Evolutionary conservation across 495 filamentous ascomycete genomes (phyloP).

Genomic region (Collariella sp.): DNA sequence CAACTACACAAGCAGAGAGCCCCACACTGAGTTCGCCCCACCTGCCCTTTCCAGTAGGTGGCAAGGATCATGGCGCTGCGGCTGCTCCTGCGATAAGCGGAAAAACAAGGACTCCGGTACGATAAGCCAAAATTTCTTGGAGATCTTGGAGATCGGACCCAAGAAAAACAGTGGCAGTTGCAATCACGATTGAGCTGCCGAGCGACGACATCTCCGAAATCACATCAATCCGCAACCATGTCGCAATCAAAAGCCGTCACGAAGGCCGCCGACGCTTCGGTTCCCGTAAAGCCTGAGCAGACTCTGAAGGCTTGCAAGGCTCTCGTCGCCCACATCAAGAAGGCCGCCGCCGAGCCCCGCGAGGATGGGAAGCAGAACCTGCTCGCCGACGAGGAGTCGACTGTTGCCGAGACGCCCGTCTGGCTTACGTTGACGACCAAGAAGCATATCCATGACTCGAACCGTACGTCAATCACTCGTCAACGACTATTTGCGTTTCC

Average conservation of each 20-base stretch:
- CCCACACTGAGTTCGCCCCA: constrained; percentile 2
- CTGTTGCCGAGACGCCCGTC: constrained; percentile 46
- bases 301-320: constrained; percentile 72
- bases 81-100: constrained; percentile 16
- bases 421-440: constrained; percentile 88
- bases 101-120: constrained; percentile 8
- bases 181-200: neutral
- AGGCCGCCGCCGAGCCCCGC: constrained; percentile 46
- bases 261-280: constrained; percentile 24
- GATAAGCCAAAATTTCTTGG: constrained; percentile 23
- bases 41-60: constrained; percentile 5
- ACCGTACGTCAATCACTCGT: constrained; percentile 5
- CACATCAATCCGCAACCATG: constrained; percentile 12
- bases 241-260: constrained; percentile 21
- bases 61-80: constrained; percentile 1
- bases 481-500: neutral
- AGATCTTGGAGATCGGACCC: neutral
- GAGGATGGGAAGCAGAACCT: constrained; percentile 61
- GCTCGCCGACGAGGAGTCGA: constrained; percentile 52
- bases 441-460: constrained; percentile 48
- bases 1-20: neutral
- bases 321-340: constrained; percentile 70
- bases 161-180: constrained; percentile 3
- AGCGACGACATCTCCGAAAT: constrained; percentile 3
- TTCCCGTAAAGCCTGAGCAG: constrained; percentile 46